These are phyloP conservation scores for Solanum hybrid DNA, from an alignment of 305 asterid genomes.

Conservation along the genomic window DNA sequence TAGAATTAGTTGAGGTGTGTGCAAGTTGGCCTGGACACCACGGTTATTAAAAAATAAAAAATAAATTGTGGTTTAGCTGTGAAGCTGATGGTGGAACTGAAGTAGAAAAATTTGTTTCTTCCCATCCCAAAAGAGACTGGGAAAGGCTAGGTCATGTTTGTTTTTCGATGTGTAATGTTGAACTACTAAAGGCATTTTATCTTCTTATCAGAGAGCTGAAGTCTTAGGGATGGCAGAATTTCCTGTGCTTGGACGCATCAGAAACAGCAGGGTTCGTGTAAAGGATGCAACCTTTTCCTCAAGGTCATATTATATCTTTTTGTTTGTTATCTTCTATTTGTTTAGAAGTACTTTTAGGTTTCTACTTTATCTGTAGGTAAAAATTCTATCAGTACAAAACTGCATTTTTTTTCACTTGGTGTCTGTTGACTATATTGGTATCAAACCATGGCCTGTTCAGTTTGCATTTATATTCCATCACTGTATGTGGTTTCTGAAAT, in stretches of 20 bases:
- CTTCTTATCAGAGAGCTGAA: conserved; percentile 71
- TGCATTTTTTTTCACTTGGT: background rate
- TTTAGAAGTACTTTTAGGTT: background rate
- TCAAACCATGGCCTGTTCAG: background rate
- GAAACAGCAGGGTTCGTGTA: conserved; percentile 81
- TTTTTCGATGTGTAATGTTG: background rate
- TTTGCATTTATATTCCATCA: background rate
- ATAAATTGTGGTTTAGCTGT: background rate
- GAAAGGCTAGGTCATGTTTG: background rate
- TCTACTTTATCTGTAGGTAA: background rate
- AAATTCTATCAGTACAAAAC: background rate
- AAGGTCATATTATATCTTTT: conserved; percentile 39
- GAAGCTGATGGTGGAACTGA: background rate
- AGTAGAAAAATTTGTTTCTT: background rate
- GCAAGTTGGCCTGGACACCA: background rate
- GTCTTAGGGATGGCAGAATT: conserved; percentile 73
- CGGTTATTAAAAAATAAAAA: background rate
- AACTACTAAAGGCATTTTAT: conserved; percentile 4
- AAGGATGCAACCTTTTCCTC: conserved; percentile 89
- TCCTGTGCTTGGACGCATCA: conserved; percentile 86
- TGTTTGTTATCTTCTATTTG: background rate
- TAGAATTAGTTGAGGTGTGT: background rate
- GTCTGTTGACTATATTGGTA: background rate
- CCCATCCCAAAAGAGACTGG: background rate
- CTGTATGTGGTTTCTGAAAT: background rate